Evolutionary conservation across 2,329 filamentous ascomycete genomes (phyloP), one percentile per base, ranked within the genome.

Genomic region (Myriosclerotinia scirpicola): DNA sequence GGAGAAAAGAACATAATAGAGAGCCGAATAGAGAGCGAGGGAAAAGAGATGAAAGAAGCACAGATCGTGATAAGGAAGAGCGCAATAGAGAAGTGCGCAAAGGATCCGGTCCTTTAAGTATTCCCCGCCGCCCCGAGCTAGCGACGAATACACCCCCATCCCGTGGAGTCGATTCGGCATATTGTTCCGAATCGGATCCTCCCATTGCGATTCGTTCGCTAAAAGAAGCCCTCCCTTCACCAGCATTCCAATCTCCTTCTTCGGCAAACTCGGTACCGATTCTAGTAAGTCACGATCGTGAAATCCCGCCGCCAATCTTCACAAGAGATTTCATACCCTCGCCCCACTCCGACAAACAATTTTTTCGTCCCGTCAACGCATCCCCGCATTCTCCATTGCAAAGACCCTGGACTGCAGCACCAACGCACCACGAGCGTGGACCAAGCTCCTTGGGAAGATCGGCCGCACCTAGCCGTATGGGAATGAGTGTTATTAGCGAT

Each of bases 371-470:
- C 0, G 86, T 89, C 2, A 83, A 83, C 54, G 86, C 86, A 17
- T 87, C 83, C 54, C 86, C 86, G 4, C 83, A 89, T 71, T 89
- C 86, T 6, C 86, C 87, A 15, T 77, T 89, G 1, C 86, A 88
- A 69, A 67, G 75, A 30, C 75, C 75, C 11, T 76, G 75, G 75
- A 77, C 75, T 22, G 75, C 75, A 1, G 73, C 70, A 0, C 74
- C 73, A 2, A 38, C 50, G 9, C 72, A 74, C n/a, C 71, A 67
- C 48, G 66, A 66, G 26, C 66, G 68, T 14, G 67, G 64, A 5
- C 72, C 70, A 5, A 71, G 69, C 3, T 58, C 56, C 12, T 65
- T 71, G 17, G 71, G 72, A 59, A 64, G 71, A 4, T 66, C 69
- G 4, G 59, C 60, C 81, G 22, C 72, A 22, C 73, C 74, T 0